Evolutionary conservation across 805 yeast species (phyloP).

Genomic region (Myxozyma neotropica): DNA sequence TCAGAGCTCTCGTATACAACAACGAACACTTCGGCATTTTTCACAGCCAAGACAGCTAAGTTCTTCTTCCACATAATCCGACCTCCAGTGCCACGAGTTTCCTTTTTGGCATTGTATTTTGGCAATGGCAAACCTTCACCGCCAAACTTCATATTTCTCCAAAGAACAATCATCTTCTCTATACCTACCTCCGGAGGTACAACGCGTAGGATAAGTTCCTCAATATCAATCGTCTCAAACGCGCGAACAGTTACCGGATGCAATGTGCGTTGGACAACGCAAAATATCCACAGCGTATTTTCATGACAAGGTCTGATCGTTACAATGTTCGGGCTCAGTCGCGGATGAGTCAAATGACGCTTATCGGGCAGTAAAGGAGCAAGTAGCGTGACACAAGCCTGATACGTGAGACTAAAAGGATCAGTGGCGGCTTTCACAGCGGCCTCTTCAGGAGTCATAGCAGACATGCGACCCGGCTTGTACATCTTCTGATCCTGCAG

Average conservation of each 20-base stretch:
- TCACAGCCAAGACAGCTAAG: slow-evolving; percentile 31
- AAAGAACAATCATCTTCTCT: slow-evolving; percentile 26
- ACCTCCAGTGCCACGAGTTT: slow-evolving; percentile 32
- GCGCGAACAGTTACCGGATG: slow-evolving; percentile 35
- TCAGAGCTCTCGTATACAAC: slow-evolving; percentile 23
- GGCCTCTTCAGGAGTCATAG: slow-evolving; percentile 29
- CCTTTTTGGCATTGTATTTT: slow-evolving; percentile 29
- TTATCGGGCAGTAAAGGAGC: slow-evolving; percentile 31
- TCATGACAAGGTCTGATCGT: slow-evolving; percentile 33
- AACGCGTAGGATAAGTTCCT: slow-evolving; percentile 28
- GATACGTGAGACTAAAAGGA: slow-evolving; percentile 30
- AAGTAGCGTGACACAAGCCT: slow-evolving; percentile 30
- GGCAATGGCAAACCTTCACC: slow-evolving; percentile 22
- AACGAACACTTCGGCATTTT: slow-evolving; percentile 34
- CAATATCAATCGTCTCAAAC: slow-evolving; percentile 33
- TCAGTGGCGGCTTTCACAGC: slow-evolving; percentile 22
- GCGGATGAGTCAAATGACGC: slow-evolving; percentile 30
- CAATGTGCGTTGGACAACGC: slow-evolving; percentile 31
- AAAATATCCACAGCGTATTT: slow-evolving; percentile 33
- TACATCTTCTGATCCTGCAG: slow-evolving; percentile 8
- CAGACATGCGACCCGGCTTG: slow-evolving; percentile 30
- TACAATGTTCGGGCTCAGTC: slow-evolving; percentile 33
- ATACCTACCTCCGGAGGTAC: slow-evolving; percentile 32
- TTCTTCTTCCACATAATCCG: slow-evolving; percentile 33
- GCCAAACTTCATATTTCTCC: slow-evolving; percentile 34